Evolutionary conservation across 768 basidiomycete species (phyloP).

Genomic region (Naganishia vaughanmartiniae): DNA sequence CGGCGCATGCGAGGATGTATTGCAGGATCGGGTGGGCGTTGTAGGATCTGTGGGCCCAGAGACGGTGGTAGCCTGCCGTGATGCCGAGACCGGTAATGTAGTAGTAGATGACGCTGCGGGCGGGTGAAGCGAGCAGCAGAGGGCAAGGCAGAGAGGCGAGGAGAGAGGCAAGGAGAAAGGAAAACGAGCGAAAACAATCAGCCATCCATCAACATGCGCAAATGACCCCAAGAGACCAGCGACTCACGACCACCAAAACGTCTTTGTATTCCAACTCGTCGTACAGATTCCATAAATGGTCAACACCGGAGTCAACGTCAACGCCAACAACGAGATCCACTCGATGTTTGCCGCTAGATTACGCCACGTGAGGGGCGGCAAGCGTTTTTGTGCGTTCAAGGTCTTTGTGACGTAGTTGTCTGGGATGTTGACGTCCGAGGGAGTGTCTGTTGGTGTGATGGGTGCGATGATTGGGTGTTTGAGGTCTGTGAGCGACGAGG

Average conservation of each 20-base stretch:
- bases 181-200: too few species aligned
- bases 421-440: conserved; percentile 58
- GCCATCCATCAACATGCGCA: too few species aligned
- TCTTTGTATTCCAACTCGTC: conserved; percentile 65
- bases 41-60: conserved; percentile 95
- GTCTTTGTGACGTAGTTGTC: conserved; percentile 81
- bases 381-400: conserved; percentile 64
- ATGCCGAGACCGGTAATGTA: conserved; percentile 78
- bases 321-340: conserved; percentile 71
- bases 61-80: conserved; percentile 80
- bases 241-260: conserved; percentile 59
- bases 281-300: conserved; percentile 70
- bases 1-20: conserved; percentile 76
- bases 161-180: too few species aligned
- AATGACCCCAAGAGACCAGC: too few species aligned
- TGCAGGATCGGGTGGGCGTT: conserved; percentile 84
- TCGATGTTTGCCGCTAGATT: conserved; percentile 63
- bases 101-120: conserved; percentile 62
- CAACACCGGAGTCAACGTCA: conserved; percentile 70
- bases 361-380: conserved; percentile 66
- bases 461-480: conserved; percentile 30
- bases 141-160: conserved; percentile 10
- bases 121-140: conserved; percentile 50
- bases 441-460: conserved; percentile 44
- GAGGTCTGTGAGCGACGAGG: conserved; percentile 32